A percentile compares a stretch with the other conserved stretches of the same genome.
These are phyloP conservation scores for Anthostomella pinea DNA, from an alignment of 2,329 filamentous ascomycete genomes.

Conservation along the genomic window DNA sequence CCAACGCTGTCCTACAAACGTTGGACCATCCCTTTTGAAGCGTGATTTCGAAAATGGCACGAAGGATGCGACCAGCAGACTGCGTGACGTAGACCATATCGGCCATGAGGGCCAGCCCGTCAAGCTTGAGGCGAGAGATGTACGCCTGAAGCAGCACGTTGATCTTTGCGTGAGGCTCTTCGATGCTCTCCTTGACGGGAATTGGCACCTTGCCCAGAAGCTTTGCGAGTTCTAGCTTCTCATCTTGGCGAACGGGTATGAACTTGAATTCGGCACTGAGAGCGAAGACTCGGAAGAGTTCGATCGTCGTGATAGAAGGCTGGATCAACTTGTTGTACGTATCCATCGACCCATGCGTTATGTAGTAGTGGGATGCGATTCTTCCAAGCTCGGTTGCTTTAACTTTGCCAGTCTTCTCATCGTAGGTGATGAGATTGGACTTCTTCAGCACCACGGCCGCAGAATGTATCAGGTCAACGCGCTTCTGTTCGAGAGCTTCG, in stretches of 20 bases:
- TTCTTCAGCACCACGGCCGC: conserved; percentile 84
- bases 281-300: conserved; percentile 94
- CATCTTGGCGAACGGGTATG: conserved; percentile 94
- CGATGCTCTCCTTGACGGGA: conserved; percentile 95
- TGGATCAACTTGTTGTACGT: conserved; percentile 96
- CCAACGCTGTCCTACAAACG: conserved; percentile 87
- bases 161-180: conserved; percentile 96
- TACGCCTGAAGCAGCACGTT: conserved; percentile 96
- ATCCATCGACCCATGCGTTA: conserved; percentile 92
- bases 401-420: conserved; percentile 85
- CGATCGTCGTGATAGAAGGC: conserved; percentile 87
- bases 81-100: conserved; percentile 99
- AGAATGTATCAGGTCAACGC: conserved; percentile 95
- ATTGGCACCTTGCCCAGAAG: conserved; percentile 86
- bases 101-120: conserved; percentile 93
- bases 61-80: conserved; percentile 90
- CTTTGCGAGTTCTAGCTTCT: conserved; percentile 94
- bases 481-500: conserved; percentile 86
- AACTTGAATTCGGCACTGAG: conserved; percentile 98
- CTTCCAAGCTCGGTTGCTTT: conserved; percentile 92
- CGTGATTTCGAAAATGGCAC: conserved; percentile 96
- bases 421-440: conserved; percentile 88
- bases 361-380: conserved; percentile 98
- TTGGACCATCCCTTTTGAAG: conserved; percentile 94
- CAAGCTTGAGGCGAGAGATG: conserved; percentile 89